Evolutionary conservation across 192 early-diverging fungal species (phyloP).

Genomic region (Gryganskiella cystojenkinii): DNA sequence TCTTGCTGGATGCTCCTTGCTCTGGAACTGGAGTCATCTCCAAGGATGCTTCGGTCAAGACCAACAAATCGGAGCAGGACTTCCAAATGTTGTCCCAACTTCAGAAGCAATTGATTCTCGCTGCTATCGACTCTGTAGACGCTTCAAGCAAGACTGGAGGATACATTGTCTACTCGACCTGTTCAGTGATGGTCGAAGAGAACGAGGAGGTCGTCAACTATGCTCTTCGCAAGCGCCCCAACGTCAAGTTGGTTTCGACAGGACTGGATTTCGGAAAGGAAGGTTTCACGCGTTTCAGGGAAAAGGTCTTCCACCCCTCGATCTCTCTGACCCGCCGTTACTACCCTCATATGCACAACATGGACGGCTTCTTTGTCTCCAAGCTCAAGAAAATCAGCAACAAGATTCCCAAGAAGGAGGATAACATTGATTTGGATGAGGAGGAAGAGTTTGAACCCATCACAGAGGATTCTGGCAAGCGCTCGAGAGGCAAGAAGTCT

Average conservation of each 20-base stretch:
- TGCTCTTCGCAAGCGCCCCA: constrained; percentile 93
- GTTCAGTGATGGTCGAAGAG: constrained; percentile 97
- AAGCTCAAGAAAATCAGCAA: constrained; percentile 97
- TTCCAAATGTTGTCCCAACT: constrained; percentile 92
- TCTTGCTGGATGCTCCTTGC: constrained; percentile 98
- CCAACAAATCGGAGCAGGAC: constrained; percentile 94
- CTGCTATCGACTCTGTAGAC: constrained; percentile 97
- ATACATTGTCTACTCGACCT: constrained; percentile 98
- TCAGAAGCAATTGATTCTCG: constrained; percentile 95
- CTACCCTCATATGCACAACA: constrained; percentile 98
- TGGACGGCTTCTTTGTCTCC: constrained; percentile 99
- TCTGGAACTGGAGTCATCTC: constrained; percentile 98
- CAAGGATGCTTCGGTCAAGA: constrained; percentile 96
- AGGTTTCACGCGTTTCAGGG: constrained; percentile 90
- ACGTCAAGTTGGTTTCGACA: constrained; percentile 90
- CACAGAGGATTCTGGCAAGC: constrained; percentile 36
- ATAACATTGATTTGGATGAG: constrained; percentile 50
- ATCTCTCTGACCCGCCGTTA: constrained; percentile 86
- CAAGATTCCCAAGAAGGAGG: constrained; percentile 69
- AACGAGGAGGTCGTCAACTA: constrained; percentile 98
- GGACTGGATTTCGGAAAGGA: constrained; percentile 95
- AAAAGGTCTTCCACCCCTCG: constrained; percentile 87
- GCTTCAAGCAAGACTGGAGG: constrained; percentile 94
- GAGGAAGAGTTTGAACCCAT: constrained; percentile 51
- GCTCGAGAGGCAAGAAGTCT: constrained; percentile 37